Conservation (phyloP, 441 rosid genomes). For the Raphanus hybrid region DNA sequence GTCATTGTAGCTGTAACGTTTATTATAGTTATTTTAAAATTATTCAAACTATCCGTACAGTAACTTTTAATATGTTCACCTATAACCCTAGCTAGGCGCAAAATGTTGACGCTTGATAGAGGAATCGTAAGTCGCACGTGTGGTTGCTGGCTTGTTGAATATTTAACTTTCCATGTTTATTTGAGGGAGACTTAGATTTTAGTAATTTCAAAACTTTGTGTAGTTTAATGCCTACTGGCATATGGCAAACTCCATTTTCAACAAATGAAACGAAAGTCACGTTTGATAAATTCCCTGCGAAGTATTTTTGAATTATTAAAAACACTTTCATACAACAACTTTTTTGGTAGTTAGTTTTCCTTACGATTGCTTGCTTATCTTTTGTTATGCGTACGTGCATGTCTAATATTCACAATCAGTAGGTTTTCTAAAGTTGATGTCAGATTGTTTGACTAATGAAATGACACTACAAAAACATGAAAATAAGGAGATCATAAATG, state of each 20-base stretch:
- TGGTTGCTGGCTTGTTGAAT: conserved; percentile 39
- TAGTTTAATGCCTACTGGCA: neutral
- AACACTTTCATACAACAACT: conserved; percentile 17
- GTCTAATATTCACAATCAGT: neutral
- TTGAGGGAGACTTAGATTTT: neutral
- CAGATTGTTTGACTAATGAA: conserved; percentile 4
- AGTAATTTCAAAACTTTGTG: neutral
- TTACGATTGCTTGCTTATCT: neutral
- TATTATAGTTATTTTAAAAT: neutral
- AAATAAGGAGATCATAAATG: neutral
- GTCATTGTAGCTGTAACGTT: conserved; percentile 33
- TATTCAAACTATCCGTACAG: conserved; percentile 4
- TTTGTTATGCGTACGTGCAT: conserved; percentile 16
- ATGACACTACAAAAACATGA: neutral
- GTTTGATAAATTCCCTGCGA: conserved; percentile 7
- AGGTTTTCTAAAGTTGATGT: neutral
- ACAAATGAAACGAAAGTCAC: conserved; percentile 20
- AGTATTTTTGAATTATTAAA: neutral
- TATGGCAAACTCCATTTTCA: conserved; percentile 14
- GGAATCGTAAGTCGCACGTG: conserved; percentile 42
- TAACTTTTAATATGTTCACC: conserved; percentile 26
- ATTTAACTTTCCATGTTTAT: neutral
- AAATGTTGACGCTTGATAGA: conserved; percentile 36
- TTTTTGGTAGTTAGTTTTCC: conserved; percentile 12
- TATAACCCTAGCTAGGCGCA: conserved; percentile 39